Evolutionary conservation across 2,329 filamentous ascomycete species (phyloP).

Genomic region (Coniella vitis): DNA sequence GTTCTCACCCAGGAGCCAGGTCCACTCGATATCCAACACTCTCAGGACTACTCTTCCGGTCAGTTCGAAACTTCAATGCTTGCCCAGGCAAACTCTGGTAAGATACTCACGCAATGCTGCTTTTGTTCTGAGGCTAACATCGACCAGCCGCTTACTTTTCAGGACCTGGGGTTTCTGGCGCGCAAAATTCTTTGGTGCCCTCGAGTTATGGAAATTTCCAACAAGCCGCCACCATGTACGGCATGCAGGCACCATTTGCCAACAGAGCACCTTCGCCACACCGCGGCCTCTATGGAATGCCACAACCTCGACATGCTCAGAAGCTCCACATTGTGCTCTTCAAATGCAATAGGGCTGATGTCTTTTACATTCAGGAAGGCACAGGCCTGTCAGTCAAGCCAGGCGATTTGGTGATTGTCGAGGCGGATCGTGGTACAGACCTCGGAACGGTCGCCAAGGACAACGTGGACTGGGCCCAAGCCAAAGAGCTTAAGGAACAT

Average conservation of each 20-base stretch:
- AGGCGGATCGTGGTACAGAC: conserved; percentile 93
- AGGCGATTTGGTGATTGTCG: conserved; percentile 92
- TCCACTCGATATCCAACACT: conserved; percentile 35
- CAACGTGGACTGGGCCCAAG: conserved; percentile 80
- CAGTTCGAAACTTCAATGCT: conserved; percentile 31
- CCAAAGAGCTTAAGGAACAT: conserved; percentile 83
- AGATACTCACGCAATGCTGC: conserved; percentile 17
- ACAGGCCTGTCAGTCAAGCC: conserved; percentile 85
- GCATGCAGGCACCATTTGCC: conserved; percentile 36
- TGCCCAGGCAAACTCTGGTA: conserved; percentile 28
- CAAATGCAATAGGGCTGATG: conserved; percentile 91
- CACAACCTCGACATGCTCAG: conserved; percentile 58
- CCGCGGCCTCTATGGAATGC: conserved; percentile 53
- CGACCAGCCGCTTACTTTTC: conserved; percentile 32
- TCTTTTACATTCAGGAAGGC: conserved; percentile 95
- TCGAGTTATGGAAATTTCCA: conserved; percentile 36
- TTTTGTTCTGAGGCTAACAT: conserved; percentile 24
- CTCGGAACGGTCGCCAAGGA: conserved; percentile 86
- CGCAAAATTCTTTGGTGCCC: conserved; percentile 31
- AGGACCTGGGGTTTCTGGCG: conserved; percentile 24
- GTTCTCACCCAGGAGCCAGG: conserved; percentile 39
- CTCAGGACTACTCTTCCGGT: conserved; percentile 35
- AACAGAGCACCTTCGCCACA: conserved; percentile 55
- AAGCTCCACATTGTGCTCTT: conserved; percentile 86
- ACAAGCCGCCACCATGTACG: conserved; percentile 35